Evolutionary conservation across 176 grass and related monocot genomes (phyloP).

Genomic region (Triticum timopheevii): DNA sequence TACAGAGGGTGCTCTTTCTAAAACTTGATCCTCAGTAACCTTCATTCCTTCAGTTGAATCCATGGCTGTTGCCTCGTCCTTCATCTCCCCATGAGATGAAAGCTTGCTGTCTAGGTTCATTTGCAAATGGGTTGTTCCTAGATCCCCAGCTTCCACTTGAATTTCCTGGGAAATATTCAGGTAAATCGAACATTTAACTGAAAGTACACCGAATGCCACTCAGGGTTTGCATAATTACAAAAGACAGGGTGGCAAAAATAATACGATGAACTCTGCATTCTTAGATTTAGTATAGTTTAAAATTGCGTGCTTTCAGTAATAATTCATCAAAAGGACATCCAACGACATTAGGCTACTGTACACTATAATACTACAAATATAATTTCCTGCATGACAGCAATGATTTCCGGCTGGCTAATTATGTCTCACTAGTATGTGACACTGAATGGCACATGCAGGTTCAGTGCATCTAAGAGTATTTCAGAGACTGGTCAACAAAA

Average conservation of each 20-base stretch:
- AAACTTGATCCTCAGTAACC: constrained; percentile 42
- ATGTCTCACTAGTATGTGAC: constrained; percentile 4
- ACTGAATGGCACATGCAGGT: constrained; percentile 33
- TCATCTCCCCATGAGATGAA: constrained; percentile 18
- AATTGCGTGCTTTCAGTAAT: not conserved
- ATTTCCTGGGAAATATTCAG: constrained; percentile 38
- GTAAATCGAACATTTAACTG: constrained; percentile 26
- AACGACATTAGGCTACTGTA: not conserved
- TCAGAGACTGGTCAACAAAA: constrained; percentile 36
- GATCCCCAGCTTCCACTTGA: constrained; percentile 31
- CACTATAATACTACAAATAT: constrained; percentile 3
- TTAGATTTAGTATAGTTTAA: not conserved
- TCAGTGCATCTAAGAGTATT: not conserved
- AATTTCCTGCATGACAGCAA: constrained; percentile 12
- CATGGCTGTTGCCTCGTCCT: not conserved
- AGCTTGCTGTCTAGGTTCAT: constrained; percentile 30
- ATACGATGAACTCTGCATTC: not conserved
- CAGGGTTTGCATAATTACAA: constrained; percentile 1
- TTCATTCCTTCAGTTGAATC: constrained; percentile 39
- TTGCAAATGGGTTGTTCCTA: constrained; percentile 25
- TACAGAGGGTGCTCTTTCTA: constrained; percentile 39
- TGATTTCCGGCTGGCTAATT: constrained; percentile 11
- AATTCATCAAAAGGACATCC: constrained; percentile 13
- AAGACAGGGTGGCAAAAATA: not conserved
- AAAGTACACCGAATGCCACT: not conserved